A percentile compares a stretch with the other conserved stretches of the same genome.
Conservation (phyloP, 495 filamentous ascomycete species). For the Lentithecium fluviatile region DNA sequence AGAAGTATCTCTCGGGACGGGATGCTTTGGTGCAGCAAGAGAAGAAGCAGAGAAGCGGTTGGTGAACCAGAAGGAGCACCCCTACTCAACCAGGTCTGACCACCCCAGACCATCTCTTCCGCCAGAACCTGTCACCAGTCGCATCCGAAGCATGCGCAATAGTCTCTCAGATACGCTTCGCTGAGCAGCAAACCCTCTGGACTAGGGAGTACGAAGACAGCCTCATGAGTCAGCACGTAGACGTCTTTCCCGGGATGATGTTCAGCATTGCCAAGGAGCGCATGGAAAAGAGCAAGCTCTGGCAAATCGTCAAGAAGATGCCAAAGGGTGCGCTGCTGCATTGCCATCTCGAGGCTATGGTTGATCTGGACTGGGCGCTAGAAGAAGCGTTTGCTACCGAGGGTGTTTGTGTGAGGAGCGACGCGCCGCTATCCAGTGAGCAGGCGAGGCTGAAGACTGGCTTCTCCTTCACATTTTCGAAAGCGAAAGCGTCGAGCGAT, state of each 20-base stretch:
- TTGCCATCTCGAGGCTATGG: constrained; percentile 86
- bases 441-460: constrained; percentile 49
- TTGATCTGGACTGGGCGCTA: constrained; percentile 77
- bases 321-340: constrained; percentile 90
- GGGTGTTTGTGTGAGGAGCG: constrained; percentile 68
- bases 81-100: constrained; percentile 20
- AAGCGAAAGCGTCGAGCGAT: constrained; percentile 29
- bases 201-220: constrained; percentile 65
- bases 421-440: constrained; percentile 51
- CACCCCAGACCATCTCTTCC: constrained; percentile 58
- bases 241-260: constrained; percentile 82
- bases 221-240: constrained; percentile 55
- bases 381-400: constrained; percentile 66
- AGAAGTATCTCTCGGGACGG: constrained; percentile 74
- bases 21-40: constrained; percentile 76
- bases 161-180: constrained; percentile 70
- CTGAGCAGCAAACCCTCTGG: constrained; percentile 73
- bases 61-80: constrained; percentile 34
- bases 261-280: constrained; percentile 73
- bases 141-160: constrained; percentile 75
- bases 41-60: constrained; percentile 77
- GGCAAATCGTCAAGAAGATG: constrained; percentile 80
- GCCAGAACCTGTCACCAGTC: constrained; percentile 67
- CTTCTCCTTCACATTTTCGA: constrained; percentile 58
- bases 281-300: constrained; percentile 80